phyloP scores from a whole-genome alignment of 768 basidiomycete species.

The Mycena olivaceomarginata region DNA sequence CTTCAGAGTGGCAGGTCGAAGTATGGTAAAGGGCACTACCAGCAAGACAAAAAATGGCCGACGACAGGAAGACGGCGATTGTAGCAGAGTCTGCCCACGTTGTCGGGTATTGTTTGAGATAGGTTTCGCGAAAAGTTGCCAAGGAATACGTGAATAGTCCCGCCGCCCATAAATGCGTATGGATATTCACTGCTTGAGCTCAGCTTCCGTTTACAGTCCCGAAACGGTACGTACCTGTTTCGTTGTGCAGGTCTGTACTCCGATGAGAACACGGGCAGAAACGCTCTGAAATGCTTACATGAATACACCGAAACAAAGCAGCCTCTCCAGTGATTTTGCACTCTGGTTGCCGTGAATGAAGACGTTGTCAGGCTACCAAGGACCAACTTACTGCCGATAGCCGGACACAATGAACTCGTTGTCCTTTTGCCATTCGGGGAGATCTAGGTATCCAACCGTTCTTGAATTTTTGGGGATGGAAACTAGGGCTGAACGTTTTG shows the following conservation, averaged over 20 bases:
- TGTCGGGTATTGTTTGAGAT: constrained; percentile 72
- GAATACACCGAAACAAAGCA: constrained; percentile 79
- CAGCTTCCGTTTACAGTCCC: background rate
- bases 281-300: constrained; percentile 67
- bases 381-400: constrained; percentile 75
- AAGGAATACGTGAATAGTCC: constrained; percentile 76
- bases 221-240: constrained; percentile 70
- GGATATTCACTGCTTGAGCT: constrained; percentile 82
- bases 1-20: constrained; percentile 81
- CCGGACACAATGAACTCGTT: constrained; percentile 85
- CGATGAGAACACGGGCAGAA: constrained; percentile 46
- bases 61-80: constrained; percentile 79
- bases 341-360: constrained; percentile 58
- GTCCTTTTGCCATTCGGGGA: constrained; percentile 83
- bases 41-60: constrained; percentile 84
- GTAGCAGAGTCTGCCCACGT: constrained; percentile 78
- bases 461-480: constrained; percentile 11
- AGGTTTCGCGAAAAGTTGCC: constrained; percentile 68
- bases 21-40: constrained; percentile 87
- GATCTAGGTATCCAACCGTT: constrained; percentile 71
- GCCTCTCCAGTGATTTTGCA: constrained; percentile 76
- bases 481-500: background rate
- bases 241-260: constrained; percentile 82
- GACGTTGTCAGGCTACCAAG: constrained; percentile 42
- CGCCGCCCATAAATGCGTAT: constrained; percentile 86